These are phyloP conservation scores for Fusarium tjaetaba DNA, from an alignment of 2,329 filamentous ascomycete genomes.

Conservation along the genomic window DNA sequence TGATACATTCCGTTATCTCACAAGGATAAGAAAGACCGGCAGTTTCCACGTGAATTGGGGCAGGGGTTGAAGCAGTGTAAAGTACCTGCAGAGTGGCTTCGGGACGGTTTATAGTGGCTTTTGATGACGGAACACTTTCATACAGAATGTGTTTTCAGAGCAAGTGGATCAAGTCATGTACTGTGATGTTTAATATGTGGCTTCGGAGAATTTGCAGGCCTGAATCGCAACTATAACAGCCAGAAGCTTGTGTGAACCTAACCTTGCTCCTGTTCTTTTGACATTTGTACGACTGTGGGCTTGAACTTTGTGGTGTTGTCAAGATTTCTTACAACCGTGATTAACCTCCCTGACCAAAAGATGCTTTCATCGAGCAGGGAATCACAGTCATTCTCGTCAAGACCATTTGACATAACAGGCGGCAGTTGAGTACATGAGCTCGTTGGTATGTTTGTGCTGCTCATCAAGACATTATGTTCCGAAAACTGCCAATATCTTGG, in stretches of 20 bases:
- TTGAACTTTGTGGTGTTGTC: not conserved
- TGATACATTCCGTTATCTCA: not conserved
- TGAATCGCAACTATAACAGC: not conserved
- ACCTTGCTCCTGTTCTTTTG: not conserved
- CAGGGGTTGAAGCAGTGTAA: not conserved
- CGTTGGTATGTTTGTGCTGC: not conserved
- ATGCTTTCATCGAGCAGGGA: not conserved
- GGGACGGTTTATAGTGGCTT: not conserved
- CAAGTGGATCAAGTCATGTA: not conserved
- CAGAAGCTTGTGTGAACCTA: not conserved
- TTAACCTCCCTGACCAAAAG: not conserved
- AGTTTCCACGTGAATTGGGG: not conserved
- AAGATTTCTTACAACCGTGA: not conserved
- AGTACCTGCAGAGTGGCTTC: not conserved
- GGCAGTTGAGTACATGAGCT: not conserved
- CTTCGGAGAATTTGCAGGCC: not conserved
- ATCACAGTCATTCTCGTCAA: not conserved
- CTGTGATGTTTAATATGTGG: not conserved
- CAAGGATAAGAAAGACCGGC: not conserved
- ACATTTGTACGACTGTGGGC: not conserved
- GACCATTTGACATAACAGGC: not conserved
- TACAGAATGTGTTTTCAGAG: too few relatives aligned
- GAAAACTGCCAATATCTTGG: not conserved
- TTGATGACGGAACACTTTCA: not conserved
- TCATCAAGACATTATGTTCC: not conserved